A percentile compares a stretch with the other conserved stretches of the same genome.
These are phyloP conservation scores for Calonectria ilicicola DNA, from an alignment of 2,329 filamentous ascomycete genomes.

Conservation along the genomic window DNA sequence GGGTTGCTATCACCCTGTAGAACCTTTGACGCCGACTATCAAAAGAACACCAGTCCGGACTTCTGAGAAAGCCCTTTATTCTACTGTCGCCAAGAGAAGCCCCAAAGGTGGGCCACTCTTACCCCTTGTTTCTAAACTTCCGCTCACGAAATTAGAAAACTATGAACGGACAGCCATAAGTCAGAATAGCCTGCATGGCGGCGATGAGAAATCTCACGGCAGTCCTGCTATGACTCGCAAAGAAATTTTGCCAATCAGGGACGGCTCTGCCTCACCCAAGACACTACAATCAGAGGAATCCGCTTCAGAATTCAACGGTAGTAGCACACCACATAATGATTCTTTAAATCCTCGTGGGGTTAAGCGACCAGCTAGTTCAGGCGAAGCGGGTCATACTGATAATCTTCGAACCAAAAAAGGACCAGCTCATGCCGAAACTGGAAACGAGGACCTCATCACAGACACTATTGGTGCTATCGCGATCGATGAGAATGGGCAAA, in stretches of 20 bases:
- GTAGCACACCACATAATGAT: slow-evolving; percentile 16
- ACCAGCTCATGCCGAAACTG: slow-evolving; percentile 33
- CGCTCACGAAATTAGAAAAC: slow-evolving; percentile 21
- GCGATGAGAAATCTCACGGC: slow-evolving; percentile 1
- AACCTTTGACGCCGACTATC: slow-evolving; percentile 23
- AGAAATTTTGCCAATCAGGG: slow-evolving; percentile 22
- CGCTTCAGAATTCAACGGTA: neutral
- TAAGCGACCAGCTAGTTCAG: slow-evolving; percentile 49
- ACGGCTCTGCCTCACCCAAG: slow-evolving; percentile 32
- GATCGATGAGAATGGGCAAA: slow-evolving; percentile 85
- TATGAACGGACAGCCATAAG: slow-evolving; percentile 11
- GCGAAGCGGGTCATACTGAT: slow-evolving; percentile 21
- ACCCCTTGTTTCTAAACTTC: slow-evolving; percentile 17
- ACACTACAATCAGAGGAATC: slow-evolving; percentile 8
- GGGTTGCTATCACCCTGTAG: slow-evolving; percentile 33
- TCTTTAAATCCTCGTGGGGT: slow-evolving; percentile 43
- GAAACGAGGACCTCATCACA: slow-evolving; percentile 75
- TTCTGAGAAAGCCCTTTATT: slow-evolving; percentile 26
- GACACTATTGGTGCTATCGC: slow-evolving; percentile 98
- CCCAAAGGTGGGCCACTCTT: slow-evolving; percentile 20
- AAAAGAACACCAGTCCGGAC: slow-evolving; percentile 20
- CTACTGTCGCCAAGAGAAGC: slow-evolving; percentile 27
- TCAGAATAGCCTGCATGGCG: slow-evolving; percentile 8
- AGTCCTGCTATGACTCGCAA: slow-evolving; percentile 19
- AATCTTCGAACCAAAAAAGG: slow-evolving; percentile 32